phyloP scores from a whole-genome alignment of 1,284 basidiomycete species.

The Pyrrhoderma noxium region DNA sequence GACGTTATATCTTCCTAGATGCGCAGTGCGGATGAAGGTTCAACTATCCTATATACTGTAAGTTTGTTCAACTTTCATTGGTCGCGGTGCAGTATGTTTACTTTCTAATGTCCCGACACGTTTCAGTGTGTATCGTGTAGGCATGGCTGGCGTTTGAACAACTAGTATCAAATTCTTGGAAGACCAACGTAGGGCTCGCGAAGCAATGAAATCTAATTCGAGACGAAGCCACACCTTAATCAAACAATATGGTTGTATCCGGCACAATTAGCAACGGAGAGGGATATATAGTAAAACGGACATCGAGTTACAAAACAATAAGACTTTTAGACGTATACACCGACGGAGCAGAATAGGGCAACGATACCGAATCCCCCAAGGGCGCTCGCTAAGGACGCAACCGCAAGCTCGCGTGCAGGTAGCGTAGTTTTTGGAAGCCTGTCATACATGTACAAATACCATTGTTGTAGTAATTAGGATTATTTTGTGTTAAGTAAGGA shows the following conservation, averaged over 20 bases:
- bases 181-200: no score
- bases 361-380: slow-evolving; percentile 83
- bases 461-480: slow-evolving; percentile 11
- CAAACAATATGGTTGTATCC: no score
- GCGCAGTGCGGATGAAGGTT: slow-evolving; percentile 85
- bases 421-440: slow-evolving; percentile 67
- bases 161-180: no score
- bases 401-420: slow-evolving; percentile 60
- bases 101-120: slow-evolving; percentile 4
- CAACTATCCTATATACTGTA: slow-evolving; percentile 77
- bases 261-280: no score
- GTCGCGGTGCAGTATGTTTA: background rate
- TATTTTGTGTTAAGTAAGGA: slow-evolving; percentile 11
- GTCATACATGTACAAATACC: slow-evolving; percentile 18
- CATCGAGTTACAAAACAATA: no score
- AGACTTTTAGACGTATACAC: slow-evolving; percentile 69
- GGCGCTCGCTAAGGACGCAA: slow-evolving; percentile 65
- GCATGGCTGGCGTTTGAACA: slow-evolving; percentile 73
- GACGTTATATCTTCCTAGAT: slow-evolving; percentile 39
- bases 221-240: no score
- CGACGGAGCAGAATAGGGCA: slow-evolving; percentile 78
- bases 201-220: no score
- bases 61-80: slow-evolving; percentile 23
- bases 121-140: slow-evolving; percentile 62
- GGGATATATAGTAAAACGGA: no score